phyloP scores from a whole-genome alignment of 371 early-diverging fungal species.

The Blastocladiella emersonii region DNA sequence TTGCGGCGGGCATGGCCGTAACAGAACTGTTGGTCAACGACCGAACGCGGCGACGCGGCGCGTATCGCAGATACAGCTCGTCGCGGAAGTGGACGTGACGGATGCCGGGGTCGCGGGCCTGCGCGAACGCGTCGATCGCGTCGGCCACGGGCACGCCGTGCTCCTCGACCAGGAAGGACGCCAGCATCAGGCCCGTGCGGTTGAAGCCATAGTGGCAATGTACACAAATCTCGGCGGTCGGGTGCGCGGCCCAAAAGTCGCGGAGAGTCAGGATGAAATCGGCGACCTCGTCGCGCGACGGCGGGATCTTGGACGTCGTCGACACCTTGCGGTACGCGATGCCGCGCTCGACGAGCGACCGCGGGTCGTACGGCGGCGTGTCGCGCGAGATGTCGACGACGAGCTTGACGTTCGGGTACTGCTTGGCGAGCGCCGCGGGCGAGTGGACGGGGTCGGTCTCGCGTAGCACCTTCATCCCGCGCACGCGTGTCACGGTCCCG shows the following conservation, averaged over 20 bases:
- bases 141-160: conserved; percentile 3
- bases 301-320: conserved; percentile 8
- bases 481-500: too few relatives aligned
- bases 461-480: conserved; percentile 9
- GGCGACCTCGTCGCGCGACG: not conserved
- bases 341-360: not conserved
- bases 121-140: not conserved
- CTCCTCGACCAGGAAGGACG: not conserved
- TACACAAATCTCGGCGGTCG: not conserved
- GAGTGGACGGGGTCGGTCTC: conserved; percentile 7
- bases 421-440: not conserved
- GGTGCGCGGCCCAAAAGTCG: conserved; percentile 5
- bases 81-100: not conserved
- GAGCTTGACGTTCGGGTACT: conserved; percentile 2
- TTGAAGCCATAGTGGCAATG: conserved; percentile 11
- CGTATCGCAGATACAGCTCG: not conserved
- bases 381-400: conserved; percentile 7
- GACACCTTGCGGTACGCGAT: conserved; percentile 3
- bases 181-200: conserved; percentile 7
- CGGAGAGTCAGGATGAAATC: not conserved
- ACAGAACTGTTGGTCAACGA: not conserved
- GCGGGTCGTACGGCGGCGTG: conserved; percentile 5
- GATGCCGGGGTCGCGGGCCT: not conserved
- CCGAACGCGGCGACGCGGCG: not conserved
- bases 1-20: too few relatives aligned